Conservation (phyloP, 2,329 filamentous ascomycete species). For the Septoria linicola region DNA sequence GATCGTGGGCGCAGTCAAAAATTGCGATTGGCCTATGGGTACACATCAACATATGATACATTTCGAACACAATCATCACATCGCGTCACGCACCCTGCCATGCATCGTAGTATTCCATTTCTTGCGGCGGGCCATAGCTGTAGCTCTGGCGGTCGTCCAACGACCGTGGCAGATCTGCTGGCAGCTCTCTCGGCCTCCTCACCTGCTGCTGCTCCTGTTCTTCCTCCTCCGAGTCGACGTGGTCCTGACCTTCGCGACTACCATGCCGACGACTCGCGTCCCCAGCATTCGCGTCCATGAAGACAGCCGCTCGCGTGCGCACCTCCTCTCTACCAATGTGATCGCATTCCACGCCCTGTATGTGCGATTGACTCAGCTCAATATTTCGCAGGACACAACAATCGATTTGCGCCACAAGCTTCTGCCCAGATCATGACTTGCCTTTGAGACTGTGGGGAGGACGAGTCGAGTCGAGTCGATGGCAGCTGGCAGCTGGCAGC, state of each 20-base stretch:
- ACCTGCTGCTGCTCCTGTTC: constrained; percentile 27
- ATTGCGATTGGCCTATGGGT: constrained; percentile 81
- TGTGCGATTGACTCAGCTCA: too few relatives aligned
- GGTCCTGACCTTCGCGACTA: constrained; percentile 13
- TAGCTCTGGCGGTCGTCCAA: constrained; percentile 80
- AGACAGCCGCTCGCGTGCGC: constrained; percentile 14
- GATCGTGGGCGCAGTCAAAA: constrained; percentile 80
- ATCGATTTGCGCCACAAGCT: too few relatives aligned
- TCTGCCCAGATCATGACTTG: too few relatives aligned
- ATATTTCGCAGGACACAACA: too few relatives aligned
- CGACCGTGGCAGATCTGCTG: constrained; percentile 83
- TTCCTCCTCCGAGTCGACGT: constrained; percentile 22
- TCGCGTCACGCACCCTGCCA: constrained; percentile 75
- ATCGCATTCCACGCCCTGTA: too few relatives aligned
- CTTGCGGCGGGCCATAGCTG: constrained; percentile 62
- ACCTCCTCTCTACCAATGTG: constrained; percentile 8
- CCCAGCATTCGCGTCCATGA: constrained; percentile 21
- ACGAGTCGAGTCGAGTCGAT: too few relatives aligned
- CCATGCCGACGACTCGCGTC: constrained; percentile 12
- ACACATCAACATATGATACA: constrained; percentile 14
- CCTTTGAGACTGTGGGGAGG: too few relatives aligned
- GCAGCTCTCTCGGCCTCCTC: constrained; percentile 56
- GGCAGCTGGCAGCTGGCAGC: too few relatives aligned
- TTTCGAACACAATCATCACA: constrained; percentile 20
- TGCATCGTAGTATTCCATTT: constrained; percentile 97